Evolutionary conservation across 306 rosid genomes (phyloP), one percentile per base, ranked within the genome.

Genomic region (Vigna hirtella): DNA sequence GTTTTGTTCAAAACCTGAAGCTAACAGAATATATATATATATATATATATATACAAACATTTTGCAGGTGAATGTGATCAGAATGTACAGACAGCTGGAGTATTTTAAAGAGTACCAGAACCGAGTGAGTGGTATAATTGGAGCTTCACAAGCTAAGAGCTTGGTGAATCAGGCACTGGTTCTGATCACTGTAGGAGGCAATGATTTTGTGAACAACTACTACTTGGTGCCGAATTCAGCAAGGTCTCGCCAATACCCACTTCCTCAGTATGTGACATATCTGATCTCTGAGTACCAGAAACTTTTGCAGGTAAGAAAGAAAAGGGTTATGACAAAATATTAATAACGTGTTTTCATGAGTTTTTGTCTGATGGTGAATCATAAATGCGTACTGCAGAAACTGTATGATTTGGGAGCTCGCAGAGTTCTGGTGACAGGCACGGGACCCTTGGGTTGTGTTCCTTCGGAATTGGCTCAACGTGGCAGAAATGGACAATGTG

Each of bases 131-230:
- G 84, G 78, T 18, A 10, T 86, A 5, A 70, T 93, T 16, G 98
- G 98, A 82, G 53, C 75, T 0, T 34, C 77, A 7, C 57, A n/a
- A n/a, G 43, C 96, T 0, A 62, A 67, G 11, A 73, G 26, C 24
- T 80, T 86, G 0, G 96, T 93, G 57, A 88, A 77, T 17, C 45
- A 70, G 56, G 89, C 94, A 14, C 86, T 91, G 0, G 75, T 86
- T 9, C 91, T 93, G 6, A 71, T 93, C 70, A 93, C 98, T 1
- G 73, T 82, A 0, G 98, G 98, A 3, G 98, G 98, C 26, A 93
- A 93, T 9, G 98, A 93, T 63, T 93, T 93, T 38, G 98, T 93
- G 3, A 93, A 93, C 73, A 93, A 93, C 68, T 93, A 90, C 81
- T 93, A 81, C 61, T 62, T 93, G 22, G 86, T 89, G 2, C 98